phyloP scores from a whole-genome alignment of 768 basidiomycete species.

The Lentinula guzmanii region DNA sequence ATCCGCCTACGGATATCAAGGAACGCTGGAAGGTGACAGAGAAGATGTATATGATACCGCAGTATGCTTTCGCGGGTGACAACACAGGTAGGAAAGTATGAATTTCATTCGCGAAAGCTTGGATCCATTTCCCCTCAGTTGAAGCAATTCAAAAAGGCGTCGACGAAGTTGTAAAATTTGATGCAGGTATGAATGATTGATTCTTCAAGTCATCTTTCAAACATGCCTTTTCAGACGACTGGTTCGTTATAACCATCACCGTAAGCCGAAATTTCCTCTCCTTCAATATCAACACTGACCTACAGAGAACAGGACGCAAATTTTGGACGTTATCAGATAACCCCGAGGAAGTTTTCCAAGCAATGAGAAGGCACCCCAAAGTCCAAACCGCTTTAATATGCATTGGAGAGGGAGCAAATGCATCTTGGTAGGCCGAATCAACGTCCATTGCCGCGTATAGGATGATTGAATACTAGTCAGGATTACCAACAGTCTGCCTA shows the following conservation, averaged over 20 bases:
- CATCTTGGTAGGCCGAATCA: slow-evolving; percentile 40
- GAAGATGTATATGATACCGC: slow-evolving; percentile 64
- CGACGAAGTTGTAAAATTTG: slow-evolving; percentile 52
- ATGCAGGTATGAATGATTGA: slow-evolving; percentile 38
- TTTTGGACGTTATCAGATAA: slow-evolving; percentile 58
- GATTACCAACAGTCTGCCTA: slow-evolving; percentile 58
- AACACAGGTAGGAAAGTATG: slow-evolving; percentile 40
- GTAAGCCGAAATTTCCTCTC: slow-evolving; percentile 16
- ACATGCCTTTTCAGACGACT: slow-evolving; percentile 40
- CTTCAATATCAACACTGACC: not conserved
- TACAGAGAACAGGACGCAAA: slow-evolving; percentile 47
- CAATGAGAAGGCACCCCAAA: slow-evolving; percentile 56
- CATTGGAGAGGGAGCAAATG: slow-evolving; percentile 65
- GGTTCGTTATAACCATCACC: slow-evolving; percentile 67
- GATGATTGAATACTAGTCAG: slow-evolving; percentile 22
- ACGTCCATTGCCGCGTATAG: not conserved
- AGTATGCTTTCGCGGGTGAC: slow-evolving; percentile 66
- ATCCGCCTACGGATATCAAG: slow-evolving; percentile 45
- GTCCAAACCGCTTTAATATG: slow-evolving; percentile 64
- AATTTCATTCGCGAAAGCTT: not conserved
- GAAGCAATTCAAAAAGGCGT: slow-evolving; percentile 63
- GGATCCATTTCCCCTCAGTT: slow-evolving; percentile 28
- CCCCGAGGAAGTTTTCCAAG: slow-evolving; percentile 49
- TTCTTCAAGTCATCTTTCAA: not conserved
- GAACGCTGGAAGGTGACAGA: slow-evolving; percentile 64